Conservation (phyloP, 75 land plant genomes). For the Cunninghamia lanceolata region DNA sequence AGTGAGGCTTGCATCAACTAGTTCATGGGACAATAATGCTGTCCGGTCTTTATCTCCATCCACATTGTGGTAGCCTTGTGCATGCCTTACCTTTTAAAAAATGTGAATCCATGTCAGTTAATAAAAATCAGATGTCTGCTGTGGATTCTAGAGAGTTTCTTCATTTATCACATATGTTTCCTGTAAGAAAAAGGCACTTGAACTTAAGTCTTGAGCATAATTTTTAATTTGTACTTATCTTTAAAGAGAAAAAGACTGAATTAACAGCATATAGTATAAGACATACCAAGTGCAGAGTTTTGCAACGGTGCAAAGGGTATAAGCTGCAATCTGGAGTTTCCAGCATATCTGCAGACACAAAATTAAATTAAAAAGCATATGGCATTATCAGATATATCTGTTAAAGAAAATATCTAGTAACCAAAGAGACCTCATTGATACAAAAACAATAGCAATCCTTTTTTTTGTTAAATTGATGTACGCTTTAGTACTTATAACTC, state of each 20-base stretch:
- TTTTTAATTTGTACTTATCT: not conserved
- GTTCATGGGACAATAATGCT: constrained; percentile 59
- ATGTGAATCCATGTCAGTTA: not conserved
- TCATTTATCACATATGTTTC: not conserved
- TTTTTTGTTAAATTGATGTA: not conserved
- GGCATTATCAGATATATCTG: not conserved
- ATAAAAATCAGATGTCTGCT: not conserved
- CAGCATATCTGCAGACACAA: constrained; percentile 32
- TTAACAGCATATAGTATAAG: not conserved
- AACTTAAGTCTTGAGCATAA: no score
- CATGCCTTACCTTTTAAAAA: constrained; percentile 69
- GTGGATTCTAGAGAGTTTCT: not conserved
- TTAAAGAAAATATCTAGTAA: not conserved
- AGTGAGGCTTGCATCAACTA: constrained; percentile 77
- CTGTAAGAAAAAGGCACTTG: not conserved
- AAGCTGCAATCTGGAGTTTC: constrained; percentile 27
- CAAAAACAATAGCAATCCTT: not conserved
- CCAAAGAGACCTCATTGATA: not conserved
- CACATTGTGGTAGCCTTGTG: constrained; percentile 91
- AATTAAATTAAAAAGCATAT: not conserved
- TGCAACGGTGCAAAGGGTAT: constrained; percentile 70
- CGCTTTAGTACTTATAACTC: no score
- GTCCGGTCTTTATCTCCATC: constrained; percentile 64
- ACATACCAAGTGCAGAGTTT: constrained; percentile 65
- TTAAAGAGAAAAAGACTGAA: not conserved